Evolutionary conservation across 2,329 filamentous ascomycete genomes (phyloP).

Genomic region (Lojkania enalia): DNA sequence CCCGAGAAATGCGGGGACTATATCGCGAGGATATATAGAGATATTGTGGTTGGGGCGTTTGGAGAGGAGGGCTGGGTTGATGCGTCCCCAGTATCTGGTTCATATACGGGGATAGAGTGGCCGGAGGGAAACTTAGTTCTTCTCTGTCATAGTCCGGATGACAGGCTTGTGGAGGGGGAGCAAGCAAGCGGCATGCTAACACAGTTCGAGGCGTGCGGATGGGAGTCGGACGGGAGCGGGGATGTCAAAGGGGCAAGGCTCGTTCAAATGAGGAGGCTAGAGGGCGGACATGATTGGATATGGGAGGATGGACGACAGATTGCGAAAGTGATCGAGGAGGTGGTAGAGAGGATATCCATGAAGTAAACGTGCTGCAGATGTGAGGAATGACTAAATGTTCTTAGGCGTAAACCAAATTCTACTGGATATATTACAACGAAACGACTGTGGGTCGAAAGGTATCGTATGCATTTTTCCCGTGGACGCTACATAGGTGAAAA

Average conservation of each 20-base stretch:
- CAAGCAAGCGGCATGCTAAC: constrained; percentile 63
- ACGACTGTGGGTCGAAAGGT: too few species aligned
- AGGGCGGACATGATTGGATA: constrained; percentile 65
- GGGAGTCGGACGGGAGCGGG: constrained; percentile 31
- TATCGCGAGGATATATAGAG: constrained; percentile 56
- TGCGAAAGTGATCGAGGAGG: constrained; percentile 47
- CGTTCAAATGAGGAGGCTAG: constrained; percentile 52
- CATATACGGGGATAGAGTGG: constrained; percentile 49
- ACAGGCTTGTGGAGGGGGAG: constrained; percentile 56
- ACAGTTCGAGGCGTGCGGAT: constrained; percentile 52
- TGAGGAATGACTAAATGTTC: too few species aligned
- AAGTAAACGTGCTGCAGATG: too few species aligned
- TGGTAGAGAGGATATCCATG: constrained; percentile 21
- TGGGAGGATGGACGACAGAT: constrained; percentile 64
- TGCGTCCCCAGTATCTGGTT: constrained; percentile 57
- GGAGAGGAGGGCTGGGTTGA: constrained; percentile 58
- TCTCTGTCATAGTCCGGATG: constrained; percentile 51
- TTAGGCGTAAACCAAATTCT: too few species aligned
- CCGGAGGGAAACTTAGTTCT: constrained; percentile 44
- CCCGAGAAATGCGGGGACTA: constrained; percentile 31
- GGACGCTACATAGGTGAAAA: too few species aligned
- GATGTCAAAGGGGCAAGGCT: constrained; percentile 32
- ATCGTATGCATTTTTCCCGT: too few species aligned
- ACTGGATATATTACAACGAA: too few species aligned
- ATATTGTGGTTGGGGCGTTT: constrained; percentile 65